Base-by-base conservation (phyloP, 441 rosid genomes). In the Eutrema salsugineum region DNA sequence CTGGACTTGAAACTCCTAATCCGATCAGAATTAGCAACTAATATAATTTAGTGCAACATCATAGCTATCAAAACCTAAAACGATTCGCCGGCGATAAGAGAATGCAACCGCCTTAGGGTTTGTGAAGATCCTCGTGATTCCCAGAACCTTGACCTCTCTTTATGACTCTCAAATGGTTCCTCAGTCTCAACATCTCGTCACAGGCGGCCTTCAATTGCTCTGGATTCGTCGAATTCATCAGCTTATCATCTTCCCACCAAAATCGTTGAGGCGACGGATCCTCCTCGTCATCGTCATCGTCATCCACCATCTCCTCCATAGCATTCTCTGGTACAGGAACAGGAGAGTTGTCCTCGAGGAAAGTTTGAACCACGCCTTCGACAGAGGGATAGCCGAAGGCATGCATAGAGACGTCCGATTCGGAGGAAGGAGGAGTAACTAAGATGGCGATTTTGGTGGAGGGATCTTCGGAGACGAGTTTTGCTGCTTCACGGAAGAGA, bases 161-260 rank as follows among this genome's bases (percentile, higher is more conserved):
- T 5, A 0, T 6, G 7, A 17, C 4, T 3, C 22, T 28, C 2
- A 30, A 10, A 6, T 14, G 5, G n/a, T 19, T 9, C 11, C 1
- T 3, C 14, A 12, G n/a, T 0, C 8, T 24, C 9, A 7, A 24
- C 14, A 59, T 0, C 16, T 3, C 1, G 1, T 51, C 55, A 11
- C 0, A 0, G 1, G 14, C 7, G n/a, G 17, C 76, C 0, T 5
- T 0, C 19, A 63, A n/a, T 5, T 42, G 0, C 8, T 71, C 63
- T 2, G 38, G 17, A 51, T 33, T 16, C 40, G 6, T 15, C 19
- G 63, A 20, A 2, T 66, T 11, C 2, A 24, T 0, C 0, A 3
- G 20, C 57, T 33, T 22, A 0, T 0, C 12, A 33, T 74, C 68
- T 3, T 59, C 54, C 78, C 78, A 73, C 78, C 72, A 66, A 14